Percentiles rank a stretch among this genome's conserved stretches.
Evolutionary conservation across 2,329 filamentous ascomycete species (phyloP).

Genomic region (Colletotrichum spaethianum): DNA sequence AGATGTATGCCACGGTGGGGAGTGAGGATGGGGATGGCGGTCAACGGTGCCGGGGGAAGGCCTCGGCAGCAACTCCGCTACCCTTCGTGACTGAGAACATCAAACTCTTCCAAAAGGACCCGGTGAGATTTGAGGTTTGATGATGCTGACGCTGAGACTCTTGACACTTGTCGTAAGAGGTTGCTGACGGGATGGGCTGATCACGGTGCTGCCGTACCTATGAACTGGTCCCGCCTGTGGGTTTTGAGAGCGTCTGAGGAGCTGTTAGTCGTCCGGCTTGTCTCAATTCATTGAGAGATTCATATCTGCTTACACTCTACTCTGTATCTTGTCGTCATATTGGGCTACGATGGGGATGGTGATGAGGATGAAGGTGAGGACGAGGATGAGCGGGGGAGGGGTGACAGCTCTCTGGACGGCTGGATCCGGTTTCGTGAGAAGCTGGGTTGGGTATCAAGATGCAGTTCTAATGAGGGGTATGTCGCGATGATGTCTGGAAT

Average conservation of each 20-base stretch:
- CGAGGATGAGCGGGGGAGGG: neutral
- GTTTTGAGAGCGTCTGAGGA: constrained; percentile 77
- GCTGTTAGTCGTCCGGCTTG: constrained; percentile 34
- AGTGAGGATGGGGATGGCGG: constrained; percentile 20
- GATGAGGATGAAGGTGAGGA: neutral
- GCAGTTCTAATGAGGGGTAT: neutral
- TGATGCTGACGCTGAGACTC: neutral
- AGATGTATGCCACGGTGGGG: neutral
- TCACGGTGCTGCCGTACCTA: constrained; percentile 66
- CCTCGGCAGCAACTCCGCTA: neutral
- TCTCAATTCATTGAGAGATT: neutral
- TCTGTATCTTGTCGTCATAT: constrained; percentile 75
- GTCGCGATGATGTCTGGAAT: neutral
- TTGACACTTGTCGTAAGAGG: neutral
- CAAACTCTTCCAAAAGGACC: too few relatives aligned
- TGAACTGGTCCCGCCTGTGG: constrained; percentile 91
- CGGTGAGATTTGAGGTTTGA: neutral
- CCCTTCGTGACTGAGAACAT: neutral
- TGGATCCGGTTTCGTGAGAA: neutral
- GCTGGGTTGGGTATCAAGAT: neutral
- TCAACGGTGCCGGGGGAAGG: neutral
- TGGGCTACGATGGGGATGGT: constrained; percentile 26
- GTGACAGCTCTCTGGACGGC: neutral
- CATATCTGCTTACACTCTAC: constrained; percentile 78
- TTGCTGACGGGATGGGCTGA: neutral